Evolutionary conservation across 164 flowering plant species (phyloP).

Genomic region (Chloranthus sessilifolius): DNA sequence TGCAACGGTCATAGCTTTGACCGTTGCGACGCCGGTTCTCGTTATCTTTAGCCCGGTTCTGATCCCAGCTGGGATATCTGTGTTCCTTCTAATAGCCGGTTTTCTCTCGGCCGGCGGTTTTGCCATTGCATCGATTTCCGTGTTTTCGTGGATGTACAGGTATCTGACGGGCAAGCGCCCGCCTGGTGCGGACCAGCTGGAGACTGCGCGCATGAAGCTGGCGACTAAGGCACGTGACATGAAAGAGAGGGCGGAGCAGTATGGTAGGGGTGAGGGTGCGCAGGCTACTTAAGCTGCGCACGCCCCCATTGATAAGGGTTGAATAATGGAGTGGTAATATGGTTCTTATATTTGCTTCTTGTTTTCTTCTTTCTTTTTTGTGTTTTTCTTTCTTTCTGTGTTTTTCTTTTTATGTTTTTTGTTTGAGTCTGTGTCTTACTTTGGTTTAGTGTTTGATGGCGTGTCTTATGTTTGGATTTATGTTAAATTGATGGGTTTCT

Average conservation of each 20-base stretch:
- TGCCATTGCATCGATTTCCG: constrained; percentile 40
- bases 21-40: constrained; percentile 30
- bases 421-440: too few relatives aligned
- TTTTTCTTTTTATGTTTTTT: too few relatives aligned
- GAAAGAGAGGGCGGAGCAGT: constrained; percentile 42
- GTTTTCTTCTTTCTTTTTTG: too few relatives aligned
- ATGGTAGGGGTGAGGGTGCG: constrained; percentile 11
- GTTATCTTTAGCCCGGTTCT: constrained; percentile 29
- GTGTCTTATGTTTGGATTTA: too few relatives aligned
- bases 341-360: too few relatives aligned
- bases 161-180: constrained; percentile 30
- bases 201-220: constrained; percentile 29
- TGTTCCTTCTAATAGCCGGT: constrained; percentile 25
- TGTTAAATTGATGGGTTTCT: too few relatives aligned
- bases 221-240: constrained; percentile 39
- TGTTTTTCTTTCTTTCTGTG: too few relatives aligned
- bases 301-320: too few relatives aligned
- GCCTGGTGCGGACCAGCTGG: constrained; percentile 37
- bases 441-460: too few relatives aligned
- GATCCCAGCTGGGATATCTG: constrained; percentile 41
- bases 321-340: too few relatives aligned
- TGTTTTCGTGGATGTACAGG: constrained; percentile 40
- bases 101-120: constrained; percentile 48
- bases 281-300: constrained; percentile 7
- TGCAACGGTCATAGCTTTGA: constrained; percentile 37